Percentiles rank a stretch among this genome's conserved stretches.
phyloP scores from a whole-genome alignment of 306 rosid genomes.

The Rosa persica region DNA sequence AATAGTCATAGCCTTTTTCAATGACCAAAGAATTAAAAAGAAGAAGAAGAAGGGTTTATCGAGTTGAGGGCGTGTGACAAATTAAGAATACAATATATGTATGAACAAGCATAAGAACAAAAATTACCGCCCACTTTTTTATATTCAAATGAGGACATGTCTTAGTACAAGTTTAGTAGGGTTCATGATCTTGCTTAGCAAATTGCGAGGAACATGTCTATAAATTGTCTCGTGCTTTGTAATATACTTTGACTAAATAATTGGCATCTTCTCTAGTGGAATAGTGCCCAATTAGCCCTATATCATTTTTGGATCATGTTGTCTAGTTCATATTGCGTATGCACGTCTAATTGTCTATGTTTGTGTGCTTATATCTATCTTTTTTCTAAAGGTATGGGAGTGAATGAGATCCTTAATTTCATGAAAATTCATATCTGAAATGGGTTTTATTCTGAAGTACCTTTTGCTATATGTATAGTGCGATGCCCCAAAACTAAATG shows the following conservation, averaged over 20 bases:
- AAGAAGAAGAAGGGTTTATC: not conserved
- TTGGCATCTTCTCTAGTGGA: not conserved
- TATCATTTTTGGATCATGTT: not conserved
- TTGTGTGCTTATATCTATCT: not conserved
- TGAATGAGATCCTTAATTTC: constrained; percentile 6
- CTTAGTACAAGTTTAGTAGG: not conserved
- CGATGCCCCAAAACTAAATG: not conserved
- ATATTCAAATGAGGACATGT: not conserved
- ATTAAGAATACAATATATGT: not conserved
- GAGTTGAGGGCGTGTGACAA: not conserved
- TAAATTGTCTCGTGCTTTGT: not conserved
- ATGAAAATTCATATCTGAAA: not conserved
- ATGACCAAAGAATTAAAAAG: no score
- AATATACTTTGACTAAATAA: not conserved
- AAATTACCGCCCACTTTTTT: not conserved
- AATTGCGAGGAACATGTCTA: constrained; percentile 5
- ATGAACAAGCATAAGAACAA: not conserved
- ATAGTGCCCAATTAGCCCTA: not conserved
- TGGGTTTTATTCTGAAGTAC: not conserved
- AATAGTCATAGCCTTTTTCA: no score
- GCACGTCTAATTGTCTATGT: not conserved
- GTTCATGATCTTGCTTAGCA: constrained; percentile 7
- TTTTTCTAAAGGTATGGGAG: not conserved
- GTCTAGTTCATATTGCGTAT: not conserved
- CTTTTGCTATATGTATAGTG: not conserved